Percentiles rank a stretch among this genome's conserved stretches.
phyloP scores from a whole-genome alignment of 2,329 filamentous ascomycete species.

The Westerdykella sp. region DNA sequence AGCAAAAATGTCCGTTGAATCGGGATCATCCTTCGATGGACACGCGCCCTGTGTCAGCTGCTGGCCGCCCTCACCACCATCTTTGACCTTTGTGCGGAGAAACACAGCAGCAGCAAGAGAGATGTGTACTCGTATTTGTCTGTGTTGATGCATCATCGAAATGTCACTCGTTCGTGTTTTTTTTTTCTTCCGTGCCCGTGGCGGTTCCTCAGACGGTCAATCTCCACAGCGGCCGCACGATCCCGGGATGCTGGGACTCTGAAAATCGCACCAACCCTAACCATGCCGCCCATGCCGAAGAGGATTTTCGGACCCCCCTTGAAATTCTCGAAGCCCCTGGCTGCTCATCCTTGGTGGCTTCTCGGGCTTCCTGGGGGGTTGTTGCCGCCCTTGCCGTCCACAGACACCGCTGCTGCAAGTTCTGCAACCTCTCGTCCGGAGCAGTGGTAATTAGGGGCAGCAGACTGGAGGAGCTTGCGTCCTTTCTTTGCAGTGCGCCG shows the following conservation, averaged over 20 bases:
- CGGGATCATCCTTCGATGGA: constrained; percentile 6
- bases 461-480: background rate
- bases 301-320: constrained; percentile 19
- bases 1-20: constrained; percentile 16
- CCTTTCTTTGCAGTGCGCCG: constrained; percentile 3
- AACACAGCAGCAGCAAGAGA: background rate
- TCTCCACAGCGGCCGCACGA: constrained; percentile 20
- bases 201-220: constrained; percentile 12
- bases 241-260: constrained; percentile 21
- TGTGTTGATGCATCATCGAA: background rate
- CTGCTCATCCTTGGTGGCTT: constrained; percentile 12
- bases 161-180: background rate
- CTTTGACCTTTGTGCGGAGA: background rate
- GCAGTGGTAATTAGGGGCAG: background rate
- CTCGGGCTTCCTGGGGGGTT: background rate
- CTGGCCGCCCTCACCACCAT: background rate
- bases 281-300: constrained; percentile 12
- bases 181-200: constrained; percentile 13
- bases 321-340: constrained; percentile 11
- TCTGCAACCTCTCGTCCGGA: constrained; percentile 2
- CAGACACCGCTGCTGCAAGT: background rate
- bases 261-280: constrained; percentile 25
- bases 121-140: background rate
- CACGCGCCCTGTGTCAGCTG: background rate
- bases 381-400: background rate